Evolutionary conservation across 1,284 basidiomycete species (phyloP).

Genomic region (Schizophyllum commune): DNA sequence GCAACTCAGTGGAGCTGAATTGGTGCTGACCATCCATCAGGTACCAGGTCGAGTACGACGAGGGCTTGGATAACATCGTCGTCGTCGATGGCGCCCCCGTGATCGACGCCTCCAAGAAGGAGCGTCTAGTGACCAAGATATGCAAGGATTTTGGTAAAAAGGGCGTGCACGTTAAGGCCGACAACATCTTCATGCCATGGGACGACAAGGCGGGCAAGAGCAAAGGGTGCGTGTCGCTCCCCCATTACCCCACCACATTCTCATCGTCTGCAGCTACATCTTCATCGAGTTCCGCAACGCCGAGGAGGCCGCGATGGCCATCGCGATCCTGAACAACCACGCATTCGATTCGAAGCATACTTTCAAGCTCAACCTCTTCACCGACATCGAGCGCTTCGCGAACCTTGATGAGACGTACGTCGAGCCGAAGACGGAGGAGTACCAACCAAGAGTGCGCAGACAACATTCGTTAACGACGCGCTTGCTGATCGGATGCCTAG

Average conservation of each 20-base stretch:
- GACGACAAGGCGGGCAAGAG: slow-evolving; percentile 71
- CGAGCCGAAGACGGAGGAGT: slow-evolving; percentile 77
- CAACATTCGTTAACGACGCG: neutral
- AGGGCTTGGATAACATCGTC: slow-evolving; percentile 81
- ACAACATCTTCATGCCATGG: slow-evolving; percentile 82
- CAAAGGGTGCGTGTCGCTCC: slow-evolving; percentile 72
- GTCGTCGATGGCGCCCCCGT: slow-evolving; percentile 84
- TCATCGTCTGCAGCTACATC: slow-evolving; percentile 69
- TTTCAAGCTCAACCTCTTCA: slow-evolving; percentile 87
- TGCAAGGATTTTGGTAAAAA: slow-evolving; percentile 77
- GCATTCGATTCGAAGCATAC: slow-evolving; percentile 91
- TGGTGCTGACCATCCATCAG: slow-evolving; percentile 30
- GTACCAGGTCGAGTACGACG: slow-evolving; percentile 74
- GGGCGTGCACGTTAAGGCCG: slow-evolving; percentile 69
- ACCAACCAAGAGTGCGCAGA: slow-evolving; percentile 63
- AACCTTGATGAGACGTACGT: slow-evolving; percentile 79
- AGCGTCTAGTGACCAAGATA: slow-evolving; percentile 73
- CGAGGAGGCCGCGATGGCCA: slow-evolving; percentile 78
- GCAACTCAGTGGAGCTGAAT: neutral
- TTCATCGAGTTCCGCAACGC: slow-evolving; percentile 85
- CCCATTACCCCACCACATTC: no score
- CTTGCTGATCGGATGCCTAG: slow-evolving; percentile 29
- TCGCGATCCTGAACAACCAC: slow-evolving; percentile 77
- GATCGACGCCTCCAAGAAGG: slow-evolving; percentile 77
- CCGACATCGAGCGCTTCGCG: slow-evolving; percentile 85